phyloP scores from a whole-genome alignment of 805 yeast genomes.

The Yarrowia alimentaria region DNA sequence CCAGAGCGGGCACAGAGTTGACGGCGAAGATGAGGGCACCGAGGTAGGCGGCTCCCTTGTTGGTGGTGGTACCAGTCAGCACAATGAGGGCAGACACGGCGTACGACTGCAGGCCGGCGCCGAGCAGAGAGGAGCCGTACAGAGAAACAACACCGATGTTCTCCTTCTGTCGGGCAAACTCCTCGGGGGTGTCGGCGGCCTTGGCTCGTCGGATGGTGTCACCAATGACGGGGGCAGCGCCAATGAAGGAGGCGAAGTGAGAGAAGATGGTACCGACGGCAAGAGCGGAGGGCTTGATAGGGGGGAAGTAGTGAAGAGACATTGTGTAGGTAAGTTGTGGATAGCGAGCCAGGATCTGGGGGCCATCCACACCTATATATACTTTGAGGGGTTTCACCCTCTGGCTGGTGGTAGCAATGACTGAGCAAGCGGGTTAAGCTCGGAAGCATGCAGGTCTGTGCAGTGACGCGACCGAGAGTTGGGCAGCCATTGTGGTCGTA shows the following conservation, averaged over 20 bases:
- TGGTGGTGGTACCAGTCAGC: conserved; percentile 41
- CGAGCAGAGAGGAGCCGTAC: conserved; percentile 39
- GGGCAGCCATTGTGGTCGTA: neutral
- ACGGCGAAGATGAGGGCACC: conserved; percentile 43
- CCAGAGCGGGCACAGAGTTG: conserved; percentile 40
- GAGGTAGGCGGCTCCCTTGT: conserved; percentile 43
- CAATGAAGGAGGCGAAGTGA: conserved; percentile 40
- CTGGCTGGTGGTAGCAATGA: conserved; percentile 3
- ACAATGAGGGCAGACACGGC: conserved; percentile 44
- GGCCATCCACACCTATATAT: neutral
- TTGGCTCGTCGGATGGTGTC: conserved; percentile 43
- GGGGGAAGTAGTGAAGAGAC: conserved; percentile 34
- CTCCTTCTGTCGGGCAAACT: conserved; percentile 41
- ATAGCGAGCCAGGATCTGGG: neutral
- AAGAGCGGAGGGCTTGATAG: conserved; percentile 37
- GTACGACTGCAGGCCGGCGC: conserved; percentile 44
- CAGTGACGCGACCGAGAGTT: neutral
- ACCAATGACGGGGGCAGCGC: conserved; percentile 43
- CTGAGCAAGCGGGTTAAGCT: conserved; percentile 17
- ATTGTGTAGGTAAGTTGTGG: conserved; percentile 26
- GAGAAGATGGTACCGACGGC: conserved; percentile 44
- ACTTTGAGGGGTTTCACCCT: conserved; percentile 24
- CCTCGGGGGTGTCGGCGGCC: conserved; percentile 39
- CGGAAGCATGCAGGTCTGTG: neutral
- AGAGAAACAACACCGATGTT: conserved; percentile 41